These are phyloP conservation scores for Trichoderma oligosporum DNA, from an alignment of 2,329 filamentous ascomycete genomes.

Conservation along the genomic window DNA sequence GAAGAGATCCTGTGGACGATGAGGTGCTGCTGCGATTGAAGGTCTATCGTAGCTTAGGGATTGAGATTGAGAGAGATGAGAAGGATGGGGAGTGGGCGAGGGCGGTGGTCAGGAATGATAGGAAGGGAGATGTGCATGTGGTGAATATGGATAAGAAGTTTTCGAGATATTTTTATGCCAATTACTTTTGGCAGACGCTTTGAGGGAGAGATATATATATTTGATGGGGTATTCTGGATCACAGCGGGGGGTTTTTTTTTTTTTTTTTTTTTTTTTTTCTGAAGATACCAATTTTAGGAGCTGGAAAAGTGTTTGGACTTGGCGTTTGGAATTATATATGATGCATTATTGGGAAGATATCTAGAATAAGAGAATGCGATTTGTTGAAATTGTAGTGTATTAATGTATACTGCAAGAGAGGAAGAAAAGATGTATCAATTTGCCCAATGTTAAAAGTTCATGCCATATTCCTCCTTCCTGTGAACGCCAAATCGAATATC, in stretches of 20 bases:
- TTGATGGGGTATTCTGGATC: neutral
- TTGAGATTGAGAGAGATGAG: slow-evolving; percentile 79
- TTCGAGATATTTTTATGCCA: slow-evolving; percentile 85
- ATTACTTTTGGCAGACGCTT: slow-evolving; percentile 92
- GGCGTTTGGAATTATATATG: neutral
- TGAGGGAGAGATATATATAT: slow-evolving; percentile 36
- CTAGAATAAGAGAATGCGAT: neutral
- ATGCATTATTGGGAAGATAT: neutral
- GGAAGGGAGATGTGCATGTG: slow-evolving; percentile 88
- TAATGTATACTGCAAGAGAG: neutral
- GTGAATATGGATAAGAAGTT: slow-evolving; percentile 93
- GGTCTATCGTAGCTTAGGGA: slow-evolving; percentile 85
- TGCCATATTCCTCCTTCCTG: neutral
- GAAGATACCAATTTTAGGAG: slow-evolving; percentile 11
- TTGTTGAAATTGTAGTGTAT: neutral
- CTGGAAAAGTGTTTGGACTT: neutral
- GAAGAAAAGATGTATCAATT: neutral
- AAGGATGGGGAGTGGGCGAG: slow-evolving; percentile 73
- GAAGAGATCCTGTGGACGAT: slow-evolving; percentile 53
- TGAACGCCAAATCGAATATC: slow-evolving; percentile 11
- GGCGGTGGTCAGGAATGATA: slow-evolving; percentile 78
- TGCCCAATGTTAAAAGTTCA: neutral
- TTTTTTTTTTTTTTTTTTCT: neutral
- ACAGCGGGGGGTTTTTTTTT: no score
- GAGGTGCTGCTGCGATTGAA: slow-evolving; percentile 73